Percentiles rank a stretch among this genome's conserved stretches.
phyloP scores from a whole-genome alignment of 2,329 filamentous ascomycete genomes.

The Knufia petricola region DNA sequence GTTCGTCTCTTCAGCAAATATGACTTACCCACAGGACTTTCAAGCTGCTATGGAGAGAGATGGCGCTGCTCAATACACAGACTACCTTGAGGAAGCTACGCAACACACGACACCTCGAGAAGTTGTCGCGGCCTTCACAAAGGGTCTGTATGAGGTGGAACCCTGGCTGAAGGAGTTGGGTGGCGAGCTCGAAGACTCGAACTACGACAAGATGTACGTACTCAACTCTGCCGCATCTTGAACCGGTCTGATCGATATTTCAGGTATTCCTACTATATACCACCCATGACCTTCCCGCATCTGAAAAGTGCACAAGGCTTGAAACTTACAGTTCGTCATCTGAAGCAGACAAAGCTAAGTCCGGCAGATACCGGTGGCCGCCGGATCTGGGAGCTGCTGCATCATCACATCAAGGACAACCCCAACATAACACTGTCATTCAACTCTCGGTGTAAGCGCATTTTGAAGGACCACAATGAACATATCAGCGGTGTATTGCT shows the following conservation, averaged over 20 bases:
- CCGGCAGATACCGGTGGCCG: background rate
- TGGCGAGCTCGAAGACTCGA: background rate
- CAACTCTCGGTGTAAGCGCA: background rate
- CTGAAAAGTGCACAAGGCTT: background rate
- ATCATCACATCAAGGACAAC: slow-evolving; percentile 1
- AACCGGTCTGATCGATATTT: background rate
- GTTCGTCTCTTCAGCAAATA: background rate
- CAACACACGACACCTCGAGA: background rate
- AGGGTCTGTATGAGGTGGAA: slow-evolving; percentile 1
- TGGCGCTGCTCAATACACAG: background rate
- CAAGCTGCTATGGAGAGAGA: background rate
- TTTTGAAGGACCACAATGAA: slow-evolving; percentile 1
- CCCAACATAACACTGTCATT: background rate
- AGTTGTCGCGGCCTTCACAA: background rate
- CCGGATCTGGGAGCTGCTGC: slow-evolving; percentile 1
- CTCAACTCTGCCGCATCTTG: background rate
- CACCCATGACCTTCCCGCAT: background rate
- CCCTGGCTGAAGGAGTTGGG: background rate
- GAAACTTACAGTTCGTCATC: background rate
- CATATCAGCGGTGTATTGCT: slow-evolving; percentile 1
- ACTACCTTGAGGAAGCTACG: background rate
- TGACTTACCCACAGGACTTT: slow-evolving; percentile 2
- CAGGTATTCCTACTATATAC: slow-evolving; percentile 1
- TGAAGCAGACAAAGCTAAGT: background rate
- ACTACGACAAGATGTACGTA: background rate